Conservation (phyloP, 805 yeast species). For the Teunomyces pallodes region DNA sequence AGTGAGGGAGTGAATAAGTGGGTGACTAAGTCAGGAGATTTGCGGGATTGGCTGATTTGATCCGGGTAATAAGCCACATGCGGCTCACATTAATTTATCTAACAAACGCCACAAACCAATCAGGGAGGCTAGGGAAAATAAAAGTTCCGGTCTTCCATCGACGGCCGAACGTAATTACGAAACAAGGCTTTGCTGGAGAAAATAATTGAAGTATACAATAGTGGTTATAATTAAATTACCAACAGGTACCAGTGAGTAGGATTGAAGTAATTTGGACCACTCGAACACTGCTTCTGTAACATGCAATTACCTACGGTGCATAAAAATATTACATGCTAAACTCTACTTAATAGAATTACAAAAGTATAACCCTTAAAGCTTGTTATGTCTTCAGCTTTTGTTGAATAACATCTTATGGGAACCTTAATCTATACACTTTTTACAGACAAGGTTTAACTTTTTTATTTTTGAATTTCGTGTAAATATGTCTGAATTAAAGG, state of each 20-base stretch:
- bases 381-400: not conserved
- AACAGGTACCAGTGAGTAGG: not conserved
- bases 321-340: not conserved
- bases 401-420: not conserved
- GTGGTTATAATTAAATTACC: not conserved
- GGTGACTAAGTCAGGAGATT: too few relatives aligned
- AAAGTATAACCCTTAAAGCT: too few relatives aligned
- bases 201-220: not conserved
- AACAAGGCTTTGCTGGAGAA: not conserved
- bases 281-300: not conserved
- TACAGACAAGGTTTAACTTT: not conserved
- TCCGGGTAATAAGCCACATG: not conserved
- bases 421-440: not conserved
- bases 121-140: not conserved
- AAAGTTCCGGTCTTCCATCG: not conserved
- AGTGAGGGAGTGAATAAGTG: too few relatives aligned
- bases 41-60: not conserved
- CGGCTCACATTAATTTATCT: not conserved
- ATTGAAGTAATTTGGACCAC: not conserved
- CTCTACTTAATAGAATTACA: not conserved
- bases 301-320: not conserved
- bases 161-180: not conserved
- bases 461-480: not conserved
- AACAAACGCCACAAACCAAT: not conserved
- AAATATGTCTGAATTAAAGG: not conserved